Base-by-base conservation (phyloP, 2,329 filamentous ascomycete species). In the Hypoxylon sp. region DNA sequence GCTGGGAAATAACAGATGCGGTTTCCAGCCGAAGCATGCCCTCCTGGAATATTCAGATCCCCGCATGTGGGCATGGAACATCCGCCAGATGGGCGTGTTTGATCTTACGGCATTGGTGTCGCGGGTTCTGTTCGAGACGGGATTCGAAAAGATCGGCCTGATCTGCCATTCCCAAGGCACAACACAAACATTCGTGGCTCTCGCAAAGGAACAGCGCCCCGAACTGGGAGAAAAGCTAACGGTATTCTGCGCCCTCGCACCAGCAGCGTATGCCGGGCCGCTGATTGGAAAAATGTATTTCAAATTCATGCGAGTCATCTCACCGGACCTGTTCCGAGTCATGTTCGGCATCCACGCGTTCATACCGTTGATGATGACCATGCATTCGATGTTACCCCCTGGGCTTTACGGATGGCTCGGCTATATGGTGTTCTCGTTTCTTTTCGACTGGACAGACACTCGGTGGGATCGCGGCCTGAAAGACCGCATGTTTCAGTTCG, bases 1-100 rank as follows among this genome's bases (percentile, higher is more conserved):
- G 94, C 83, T 97, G 15, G 94, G 94, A 4, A 97, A 97, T 79
- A 97, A 97, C 74, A 86, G 94, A 19, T 97, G 93, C 73, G 94
- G 94, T 1, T 93, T 95, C 77, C 81, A 85, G 0, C 94, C 94
- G 0, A 86, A 88, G 67, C 94, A 98, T 74, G 85, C 84, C 2
- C 78, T 89, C 20, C 84, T 97, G 39, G 79, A 86, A 1, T 88
- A 91, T 68, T 80, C 81, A 2, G 94, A 98, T 73, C 94, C 94
- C 1, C 87, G 93, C 28, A 96, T 97, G 92, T 97, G 94, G 94
- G 88, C 89, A 41, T 98, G 94, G 94, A 97, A 97, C 69, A 96
- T 97, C 57, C 87, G 92, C 0, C 92, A 97, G 73, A 96, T 97
- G 91, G 94, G 93, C 3, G 89, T 94, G 0, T 87, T 96, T 74